Evolutionary conservation across 2,329 filamentous ascomycete species (phyloP), one percentile per base, ranked within the genome.

Genomic region (Talaromyces sp.): DNA sequence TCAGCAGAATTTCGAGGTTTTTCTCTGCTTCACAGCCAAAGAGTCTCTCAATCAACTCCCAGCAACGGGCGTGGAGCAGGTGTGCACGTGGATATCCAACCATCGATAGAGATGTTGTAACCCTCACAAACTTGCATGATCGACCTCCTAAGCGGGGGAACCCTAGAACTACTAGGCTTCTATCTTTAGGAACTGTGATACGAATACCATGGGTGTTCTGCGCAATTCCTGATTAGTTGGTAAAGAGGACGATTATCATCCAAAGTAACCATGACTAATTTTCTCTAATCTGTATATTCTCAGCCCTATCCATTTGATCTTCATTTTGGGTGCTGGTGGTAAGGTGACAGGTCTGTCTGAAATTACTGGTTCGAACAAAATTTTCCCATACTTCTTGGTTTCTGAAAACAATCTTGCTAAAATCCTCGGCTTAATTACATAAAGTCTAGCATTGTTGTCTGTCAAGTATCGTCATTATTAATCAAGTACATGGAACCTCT

Each of bases 321-420:
- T 33, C 11, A 33, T 33, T 11, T 33, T 7, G 28, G 28, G 6
- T 30, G 28, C 28, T 30, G 6, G 28, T 8, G 7, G 28, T 30
- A 4, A 25, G 11, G 32, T 15, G 13, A n/a, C 22, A 27, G 32
- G 25, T 22, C 6, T 28, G 19, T 28, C 30, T 33, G 11, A 27
- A 59, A 49, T 59, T 62, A 62, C 49, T 59, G 10, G 39, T 9
- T 49, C 55, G 55, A 49, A 61, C 36, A 56, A 55, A 59, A 13
- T 22, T 62, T 55, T 36, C 36, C 60, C 55, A 55, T 53, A 58
- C 60, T 25, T 44, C 15, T 22, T 49, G n/a, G 28, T 62, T 51
- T 22, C 28, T 33, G 55, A 62, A 58, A 54, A 42, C 30, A 53
- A 62, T 53, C 55, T 55, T 51, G 19, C 44, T 36, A 47, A 55